phyloP scores from a whole-genome alignment of 2,329 filamentous ascomycete genomes.

The Chaetomium olivaceum region DNA sequence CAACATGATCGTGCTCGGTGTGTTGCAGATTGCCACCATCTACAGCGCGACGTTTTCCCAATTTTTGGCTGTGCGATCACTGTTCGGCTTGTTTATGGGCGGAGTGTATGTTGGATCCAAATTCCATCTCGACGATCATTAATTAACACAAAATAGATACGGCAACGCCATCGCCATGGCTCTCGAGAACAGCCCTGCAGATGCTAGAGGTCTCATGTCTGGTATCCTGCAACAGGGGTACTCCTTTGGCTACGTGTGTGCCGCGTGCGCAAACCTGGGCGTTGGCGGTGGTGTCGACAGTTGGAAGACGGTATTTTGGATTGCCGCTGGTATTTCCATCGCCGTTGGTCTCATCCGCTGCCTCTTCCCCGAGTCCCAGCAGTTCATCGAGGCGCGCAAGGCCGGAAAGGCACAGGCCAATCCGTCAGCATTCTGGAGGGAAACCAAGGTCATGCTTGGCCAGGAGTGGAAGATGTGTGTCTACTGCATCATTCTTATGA shows the following conservation, averaged over 20 bases:
- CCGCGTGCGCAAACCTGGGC: slow-evolving; percentile 72
- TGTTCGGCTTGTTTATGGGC: slow-evolving; percentile 80
- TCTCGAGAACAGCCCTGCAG: slow-evolving; percentile 57
- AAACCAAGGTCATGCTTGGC: slow-evolving; percentile 66
- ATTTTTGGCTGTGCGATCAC: slow-evolving; percentile 71
- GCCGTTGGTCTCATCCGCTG: slow-evolving; percentile 67
- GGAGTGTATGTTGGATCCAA: slow-evolving; percentile 52
- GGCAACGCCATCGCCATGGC: slow-evolving; percentile 79
- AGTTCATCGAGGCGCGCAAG: slow-evolving; percentile 72
- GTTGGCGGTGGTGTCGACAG: slow-evolving; percentile 63
- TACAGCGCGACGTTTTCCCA: slow-evolving; percentile 71
- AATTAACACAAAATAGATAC: slow-evolving; percentile 45
- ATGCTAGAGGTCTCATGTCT: slow-evolving; percentile 76
- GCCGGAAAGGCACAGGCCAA: slow-evolving; percentile 56
- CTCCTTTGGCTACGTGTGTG: slow-evolving; percentile 76
- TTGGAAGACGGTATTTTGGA: slow-evolving; percentile 79
- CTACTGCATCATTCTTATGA: slow-evolving; percentile 79
- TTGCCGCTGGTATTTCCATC: slow-evolving; percentile 67
- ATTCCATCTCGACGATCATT: neutral
- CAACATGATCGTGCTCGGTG: slow-evolving; percentile 67
- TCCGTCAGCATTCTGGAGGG: slow-evolving; percentile 63
- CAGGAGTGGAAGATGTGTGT: slow-evolving; percentile 75
- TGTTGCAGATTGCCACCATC: slow-evolving; percentile 72
- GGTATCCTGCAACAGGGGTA: slow-evolving; percentile 83
- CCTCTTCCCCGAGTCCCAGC: slow-evolving; percentile 71